These are phyloP conservation scores for Nitzschia putrida DNA, from an alignment of 108 stramenopile genomes.

Conservation along the genomic window DNA sequence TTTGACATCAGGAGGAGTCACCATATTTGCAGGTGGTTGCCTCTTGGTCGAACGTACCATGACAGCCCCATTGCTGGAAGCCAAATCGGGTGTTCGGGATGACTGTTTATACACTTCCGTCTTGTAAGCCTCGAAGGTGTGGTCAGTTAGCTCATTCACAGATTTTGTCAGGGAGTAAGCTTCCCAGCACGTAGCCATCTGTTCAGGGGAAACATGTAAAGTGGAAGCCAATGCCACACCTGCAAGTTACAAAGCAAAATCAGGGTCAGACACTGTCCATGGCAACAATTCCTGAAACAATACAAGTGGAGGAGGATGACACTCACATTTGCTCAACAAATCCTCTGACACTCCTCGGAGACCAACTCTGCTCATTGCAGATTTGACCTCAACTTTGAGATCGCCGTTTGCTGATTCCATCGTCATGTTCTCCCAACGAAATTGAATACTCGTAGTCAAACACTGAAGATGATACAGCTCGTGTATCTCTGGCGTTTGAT, in stretches of 20 bases:
- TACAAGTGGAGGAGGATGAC: neutral
- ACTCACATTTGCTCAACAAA: slow-evolving; percentile 52
- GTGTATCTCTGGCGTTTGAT: no score
- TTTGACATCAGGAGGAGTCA: slow-evolving; percentile 50
- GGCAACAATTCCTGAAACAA: neutral
- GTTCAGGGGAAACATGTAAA: slow-evolving; percentile 44
- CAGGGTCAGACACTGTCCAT: neutral
- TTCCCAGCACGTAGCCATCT: slow-evolving; percentile 76
- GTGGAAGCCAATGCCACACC: slow-evolving; percentile 56
- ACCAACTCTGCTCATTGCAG: slow-evolving; percentile 40
- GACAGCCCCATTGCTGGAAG: slow-evolving; percentile 22
- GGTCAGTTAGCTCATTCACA: slow-evolving; percentile 46
- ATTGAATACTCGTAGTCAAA: no score
- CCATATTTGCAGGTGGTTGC: slow-evolving; percentile 29
- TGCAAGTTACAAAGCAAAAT: neutral
- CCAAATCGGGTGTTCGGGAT: slow-evolving; percentile 4
- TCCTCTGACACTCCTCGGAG: slow-evolving; percentile 24
- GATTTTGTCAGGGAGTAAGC: slow-evolving; percentile 67
- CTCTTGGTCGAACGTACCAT: slow-evolving; percentile 12
- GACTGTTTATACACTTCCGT: slow-evolving; percentile 45
- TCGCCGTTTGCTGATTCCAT: slow-evolving; percentile 5
- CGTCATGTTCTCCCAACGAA: neutral
- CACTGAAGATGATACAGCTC: no score
- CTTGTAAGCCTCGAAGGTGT: slow-evolving; percentile 54
- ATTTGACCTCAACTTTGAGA: slow-evolving; percentile 29